Base-by-base conservation (phyloP, 2,329 filamentous ascomycete genomes). In the Ceratocystiopsis sp. region DNA sequence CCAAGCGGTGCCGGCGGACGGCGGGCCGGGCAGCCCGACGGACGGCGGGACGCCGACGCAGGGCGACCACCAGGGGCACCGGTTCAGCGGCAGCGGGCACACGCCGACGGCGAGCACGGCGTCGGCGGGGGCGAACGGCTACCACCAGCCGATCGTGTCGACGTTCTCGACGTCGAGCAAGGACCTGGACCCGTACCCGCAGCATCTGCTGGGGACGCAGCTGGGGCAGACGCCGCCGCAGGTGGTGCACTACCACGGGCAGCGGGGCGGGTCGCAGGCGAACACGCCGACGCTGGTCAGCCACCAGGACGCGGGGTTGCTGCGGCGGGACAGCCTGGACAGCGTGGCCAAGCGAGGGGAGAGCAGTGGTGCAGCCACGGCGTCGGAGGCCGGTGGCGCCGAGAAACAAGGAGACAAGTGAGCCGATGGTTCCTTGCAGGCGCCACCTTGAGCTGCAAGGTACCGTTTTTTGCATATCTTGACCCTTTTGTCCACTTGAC, bases 151-250 rank as follows among this genome's bases (percentile, higher is more conserved):
- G 6, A 64, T 80, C 18, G 71, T 80, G 37, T 80, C 76, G 38
- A 78, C 74, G 18, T 81, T 81, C 52, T 80, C 76, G 34, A 81
- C 77, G 2, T 80, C 76, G 11, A 80, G 75, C 59, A 78, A 77
- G 55, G 77, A 81, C 54, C 61, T 81, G 32, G 73, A 80, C 52
- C 77, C 72, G 0, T 80, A 80, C 53, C 76, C 77, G 6, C 78
- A 75, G 25, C 73, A 80, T 51, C 65, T 78, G 41, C 60, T 80
- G 6, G 75, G 75, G 15, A 68, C 72, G 3, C 71, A 77, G 50
- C 69, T 70, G 35, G 75, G 75, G 15, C 75, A 79, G 55, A 64
- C 69, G 15, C 74, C 75, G 21, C 75, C 75, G 11, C 75, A 80
- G 53, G 75, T 80, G 3, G 65, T 80, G 29, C 75, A 80, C 51